phyloP scores from a whole-genome alignment of 805 yeast species.

The Maudiozyma pseudohumilis region DNA sequence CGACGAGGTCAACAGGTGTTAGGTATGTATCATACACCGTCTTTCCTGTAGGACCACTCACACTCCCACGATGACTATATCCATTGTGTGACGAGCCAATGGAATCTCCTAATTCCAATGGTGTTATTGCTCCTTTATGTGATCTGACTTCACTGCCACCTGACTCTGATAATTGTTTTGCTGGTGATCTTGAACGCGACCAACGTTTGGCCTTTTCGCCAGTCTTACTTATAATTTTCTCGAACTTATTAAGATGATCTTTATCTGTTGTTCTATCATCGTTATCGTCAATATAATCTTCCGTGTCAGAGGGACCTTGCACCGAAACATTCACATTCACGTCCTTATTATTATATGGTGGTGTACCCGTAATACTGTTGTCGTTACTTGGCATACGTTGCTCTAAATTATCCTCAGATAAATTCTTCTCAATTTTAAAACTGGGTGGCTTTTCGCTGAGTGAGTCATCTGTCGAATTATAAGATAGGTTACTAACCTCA shows the following conservation, averaged over 20 bases:
- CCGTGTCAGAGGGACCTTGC: not conserved
- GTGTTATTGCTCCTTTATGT: not conserved
- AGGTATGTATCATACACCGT: slow-evolving; percentile 3
- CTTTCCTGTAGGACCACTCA: not conserved
- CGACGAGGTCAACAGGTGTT: slow-evolving; percentile 10
- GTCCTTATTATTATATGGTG: not conserved
- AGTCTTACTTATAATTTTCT: slow-evolving; percentile 13
- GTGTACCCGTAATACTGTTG: not conserved
- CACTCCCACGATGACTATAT: not conserved
- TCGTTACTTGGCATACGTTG: not conserved
- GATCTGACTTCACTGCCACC: not conserved
- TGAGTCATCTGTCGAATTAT: too few relatives aligned
- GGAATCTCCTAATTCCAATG: not conserved
- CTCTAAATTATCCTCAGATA: not conserved
- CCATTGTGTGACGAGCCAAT: not conserved
- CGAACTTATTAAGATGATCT: slow-evolving; percentile 14
- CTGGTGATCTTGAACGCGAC: slow-evolving; percentile 16
- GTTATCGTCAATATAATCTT: not conserved
- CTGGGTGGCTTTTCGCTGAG: too few relatives aligned
- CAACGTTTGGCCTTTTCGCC: slow-evolving; percentile 11
- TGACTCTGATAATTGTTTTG: not conserved
- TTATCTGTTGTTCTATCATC: not conserved
- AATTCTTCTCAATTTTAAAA: too few relatives aligned
- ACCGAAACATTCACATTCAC: not conserved
- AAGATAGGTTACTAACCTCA: not conserved